A percentile compares a stretch with the other conserved stretches of the same genome.
Evolutionary conservation across 2,329 filamentous ascomycete species (phyloP).

Genomic region (Camillea tinctor): DNA sequence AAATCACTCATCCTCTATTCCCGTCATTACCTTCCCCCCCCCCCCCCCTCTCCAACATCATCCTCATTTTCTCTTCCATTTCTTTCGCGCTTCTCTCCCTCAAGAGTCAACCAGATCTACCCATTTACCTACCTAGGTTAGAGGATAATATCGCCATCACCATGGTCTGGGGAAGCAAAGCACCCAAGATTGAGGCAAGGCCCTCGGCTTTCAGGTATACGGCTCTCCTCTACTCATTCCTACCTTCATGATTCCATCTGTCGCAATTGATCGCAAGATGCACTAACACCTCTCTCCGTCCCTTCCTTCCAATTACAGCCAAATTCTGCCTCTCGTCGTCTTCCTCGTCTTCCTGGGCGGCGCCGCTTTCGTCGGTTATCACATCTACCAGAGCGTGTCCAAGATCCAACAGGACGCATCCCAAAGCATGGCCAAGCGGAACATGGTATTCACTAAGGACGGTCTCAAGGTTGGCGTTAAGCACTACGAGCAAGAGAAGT

Average conservation of each 20-base stretch:
- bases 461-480: slow-evolving; percentile 70
- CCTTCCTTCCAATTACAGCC: slow-evolving; percentile 36
- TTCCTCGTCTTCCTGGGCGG: slow-evolving; percentile 57
- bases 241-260: background rate
- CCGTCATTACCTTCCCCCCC: too few species aligned
- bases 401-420: slow-evolving; percentile 65
- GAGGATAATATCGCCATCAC: slow-evolving; percentile 4
- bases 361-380: slow-evolving; percentile 66
- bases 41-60: too few species aligned
- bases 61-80: background rate
- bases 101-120: background rate
- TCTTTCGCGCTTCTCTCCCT: background rate
- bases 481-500: slow-evolving; percentile 65
- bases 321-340: slow-evolving; percentile 66
- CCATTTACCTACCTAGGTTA: background rate
- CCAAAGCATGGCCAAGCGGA: slow-evolving; percentile 71
- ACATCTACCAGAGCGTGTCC: slow-evolving; percentile 66
- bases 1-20: background rate
- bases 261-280: background rate
- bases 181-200: slow-evolving; percentile 19
- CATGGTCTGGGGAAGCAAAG: slow-evolving; percentile 25
- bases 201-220: slow-evolving; percentile 25
- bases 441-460: slow-evolving; percentile 73
- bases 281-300: slow-evolving; percentile 10
- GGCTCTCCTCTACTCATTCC: background rate